Conservation (phyloP, 257 asterid species). For the Echium plantagineum region DNA sequence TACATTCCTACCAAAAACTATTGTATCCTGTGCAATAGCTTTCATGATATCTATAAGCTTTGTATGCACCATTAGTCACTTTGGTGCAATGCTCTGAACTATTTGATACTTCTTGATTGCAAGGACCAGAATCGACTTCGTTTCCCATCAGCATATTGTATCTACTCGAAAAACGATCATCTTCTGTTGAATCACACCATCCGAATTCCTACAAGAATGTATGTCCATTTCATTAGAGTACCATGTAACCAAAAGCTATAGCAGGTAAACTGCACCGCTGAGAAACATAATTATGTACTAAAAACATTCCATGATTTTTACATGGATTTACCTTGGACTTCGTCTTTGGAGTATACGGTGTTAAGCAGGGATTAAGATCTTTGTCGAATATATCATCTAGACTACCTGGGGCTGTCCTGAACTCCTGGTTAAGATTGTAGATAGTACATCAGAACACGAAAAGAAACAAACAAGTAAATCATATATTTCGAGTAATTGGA, state of each 20-base stretch:
- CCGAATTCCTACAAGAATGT: slow-evolving; percentile 43
- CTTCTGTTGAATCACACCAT: slow-evolving; percentile 32
- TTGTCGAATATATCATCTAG: slow-evolving; percentile 80
- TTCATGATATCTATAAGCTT: slow-evolving; percentile 45
- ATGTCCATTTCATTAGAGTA: neutral
- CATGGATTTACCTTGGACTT: slow-evolving; percentile 59
- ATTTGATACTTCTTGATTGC: slow-evolving; percentile 40
- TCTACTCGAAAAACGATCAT: slow-evolving; percentile 15
- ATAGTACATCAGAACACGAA: neutral
- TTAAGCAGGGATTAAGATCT: slow-evolving; percentile 88
- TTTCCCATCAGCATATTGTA: slow-evolving; percentile 17
- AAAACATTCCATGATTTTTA: neutral
- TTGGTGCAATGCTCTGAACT: slow-evolving; percentile 56
- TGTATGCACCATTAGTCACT: slow-evolving; percentile 17
- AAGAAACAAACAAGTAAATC: neutral
- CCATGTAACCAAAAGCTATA: neutral
- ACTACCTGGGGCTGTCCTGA: slow-evolving; percentile 57
- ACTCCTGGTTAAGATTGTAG: slow-evolving; percentile 32
- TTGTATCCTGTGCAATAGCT: slow-evolving; percentile 23
- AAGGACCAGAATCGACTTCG: slow-evolving; percentile 23
- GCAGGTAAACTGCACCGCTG: neutral
- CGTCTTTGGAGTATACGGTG: slow-evolving; percentile 41
- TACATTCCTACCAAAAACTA: slow-evolving; percentile 9
- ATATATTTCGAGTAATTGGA: neutral
- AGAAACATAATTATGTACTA: neutral